Percentiles rank a stretch among this genome's conserved stretches.
These are phyloP conservation scores for Ceratobasidium papillatum DNA, from an alignment of 1,284 basidiomycete genomes.

Conservation along the genomic window DNA sequence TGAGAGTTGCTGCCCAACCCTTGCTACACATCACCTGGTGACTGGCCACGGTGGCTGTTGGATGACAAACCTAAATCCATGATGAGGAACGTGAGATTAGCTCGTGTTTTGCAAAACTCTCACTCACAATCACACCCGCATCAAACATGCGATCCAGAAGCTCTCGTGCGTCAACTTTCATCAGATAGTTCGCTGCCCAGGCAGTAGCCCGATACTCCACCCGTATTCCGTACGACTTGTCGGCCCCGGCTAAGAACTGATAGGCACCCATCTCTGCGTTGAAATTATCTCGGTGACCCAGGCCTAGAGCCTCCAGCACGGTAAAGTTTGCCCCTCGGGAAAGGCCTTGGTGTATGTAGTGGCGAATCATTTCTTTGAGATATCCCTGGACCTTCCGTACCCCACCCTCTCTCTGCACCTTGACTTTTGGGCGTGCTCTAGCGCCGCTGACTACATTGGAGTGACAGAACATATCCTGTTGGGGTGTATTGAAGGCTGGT, in stretches of 20 bases:
- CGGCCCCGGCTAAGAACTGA: too few species aligned
- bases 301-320: too few species aligned
- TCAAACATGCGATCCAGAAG: neutral
- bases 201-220: neutral
- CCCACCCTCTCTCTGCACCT: neutral
- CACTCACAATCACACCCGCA: neutral
- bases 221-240: neutral
- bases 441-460: neutral
- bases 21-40: conserved; percentile 1
- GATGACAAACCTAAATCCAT: conserved; percentile 4
- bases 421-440: neutral
- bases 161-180: neutral
- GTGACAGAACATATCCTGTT: neutral
- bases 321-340: too few species aligned
- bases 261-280: too few species aligned
- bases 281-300: too few species aligned
- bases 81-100: neutral
- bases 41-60: neutral
- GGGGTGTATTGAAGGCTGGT: neutral
- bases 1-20: neutral
- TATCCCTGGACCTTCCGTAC: too few species aligned
- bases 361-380: too few species aligned
- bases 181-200: neutral
- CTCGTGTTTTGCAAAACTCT: neutral
- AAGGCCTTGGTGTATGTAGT: too few species aligned